Evolutionary conservation across 179 eudicot genomes (phyloP).

Genomic region (Nepenthes alata): DNA sequence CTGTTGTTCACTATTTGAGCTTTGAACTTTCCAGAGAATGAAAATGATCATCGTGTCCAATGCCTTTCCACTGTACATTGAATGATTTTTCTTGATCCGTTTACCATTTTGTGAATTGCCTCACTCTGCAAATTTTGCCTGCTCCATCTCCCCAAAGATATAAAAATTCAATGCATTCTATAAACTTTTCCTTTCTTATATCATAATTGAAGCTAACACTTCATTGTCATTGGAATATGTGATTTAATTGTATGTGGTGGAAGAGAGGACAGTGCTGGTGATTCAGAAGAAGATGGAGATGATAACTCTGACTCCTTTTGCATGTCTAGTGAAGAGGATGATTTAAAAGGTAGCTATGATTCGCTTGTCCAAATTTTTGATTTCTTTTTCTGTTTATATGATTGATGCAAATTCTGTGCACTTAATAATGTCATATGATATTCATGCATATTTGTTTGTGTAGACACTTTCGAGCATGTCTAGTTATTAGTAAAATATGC

Average conservation of each 20-base stretch:
- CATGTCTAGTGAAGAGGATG: constrained; percentile 26
- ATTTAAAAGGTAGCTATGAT: constrained; percentile 15
- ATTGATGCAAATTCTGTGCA: no score
- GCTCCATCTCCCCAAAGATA: background rate
- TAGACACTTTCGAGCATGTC: no score
- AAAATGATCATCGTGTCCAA: no score
- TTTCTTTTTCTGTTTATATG: background rate
- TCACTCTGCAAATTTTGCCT: no score
- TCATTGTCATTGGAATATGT: background rate
- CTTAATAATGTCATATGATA: no score
- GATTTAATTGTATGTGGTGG: constrained; percentile 23
- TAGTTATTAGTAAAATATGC: no score
- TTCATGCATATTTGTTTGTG: no score
- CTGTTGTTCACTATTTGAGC: no score
- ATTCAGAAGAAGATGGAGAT: constrained; percentile 32
- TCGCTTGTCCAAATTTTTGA: background rate
- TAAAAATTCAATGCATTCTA: background rate
- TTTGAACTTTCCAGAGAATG: no score
- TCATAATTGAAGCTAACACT: background rate
- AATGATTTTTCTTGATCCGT: no score
- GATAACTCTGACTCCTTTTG: constrained; percentile 22
- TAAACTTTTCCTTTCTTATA: background rate
- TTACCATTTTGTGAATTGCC: no score
- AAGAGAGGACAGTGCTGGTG: constrained; percentile 36
- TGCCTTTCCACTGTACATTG: no score